Evolutionary conservation across 2,329 filamentous ascomycete species (phyloP).

Genomic region (Colletotrichum sp.): DNA sequence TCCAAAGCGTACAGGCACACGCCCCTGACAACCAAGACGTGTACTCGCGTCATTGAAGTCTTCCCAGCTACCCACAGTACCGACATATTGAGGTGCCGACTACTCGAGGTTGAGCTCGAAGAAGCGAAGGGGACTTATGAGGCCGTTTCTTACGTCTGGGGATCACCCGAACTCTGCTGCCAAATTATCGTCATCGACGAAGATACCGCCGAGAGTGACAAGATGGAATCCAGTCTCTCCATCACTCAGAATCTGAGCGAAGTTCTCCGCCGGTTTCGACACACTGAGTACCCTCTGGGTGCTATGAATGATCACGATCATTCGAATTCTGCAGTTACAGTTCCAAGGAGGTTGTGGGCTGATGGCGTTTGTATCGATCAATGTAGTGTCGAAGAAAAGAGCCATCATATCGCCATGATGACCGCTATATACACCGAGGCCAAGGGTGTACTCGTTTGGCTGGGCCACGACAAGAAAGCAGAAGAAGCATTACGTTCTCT

Average conservation of each 20-base stretch:
- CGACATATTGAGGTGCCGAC: background rate
- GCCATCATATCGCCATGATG: background rate
- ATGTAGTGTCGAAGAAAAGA: background rate
- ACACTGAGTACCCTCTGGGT: background rate
- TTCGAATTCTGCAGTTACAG: background rate
- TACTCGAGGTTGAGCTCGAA: background rate
- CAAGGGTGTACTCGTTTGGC: background rate
- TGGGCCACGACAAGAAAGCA: background rate
- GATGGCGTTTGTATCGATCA: background rate
- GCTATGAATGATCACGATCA: background rate
- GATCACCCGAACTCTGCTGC: background rate
- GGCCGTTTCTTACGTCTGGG: background rate
- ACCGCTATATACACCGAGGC: background rate
- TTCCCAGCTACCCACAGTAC: background rate
- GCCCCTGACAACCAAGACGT: background rate
- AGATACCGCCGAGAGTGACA: background rate
- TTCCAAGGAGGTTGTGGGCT: background rate
- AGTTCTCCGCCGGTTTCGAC: background rate
- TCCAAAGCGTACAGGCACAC: fast-evolving
- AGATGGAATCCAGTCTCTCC: background rate
- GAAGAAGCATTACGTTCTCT: background rate
- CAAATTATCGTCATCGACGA: background rate
- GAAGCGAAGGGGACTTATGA: background rate
- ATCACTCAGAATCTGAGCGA: background rate
- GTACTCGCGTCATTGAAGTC: background rate